Percentiles rank a stretch among this genome's conserved stretches.
Evolutionary conservation across 2,329 filamentous ascomycete genomes (phyloP).

Genomic region (Thermoascus crustaceus): DNA sequence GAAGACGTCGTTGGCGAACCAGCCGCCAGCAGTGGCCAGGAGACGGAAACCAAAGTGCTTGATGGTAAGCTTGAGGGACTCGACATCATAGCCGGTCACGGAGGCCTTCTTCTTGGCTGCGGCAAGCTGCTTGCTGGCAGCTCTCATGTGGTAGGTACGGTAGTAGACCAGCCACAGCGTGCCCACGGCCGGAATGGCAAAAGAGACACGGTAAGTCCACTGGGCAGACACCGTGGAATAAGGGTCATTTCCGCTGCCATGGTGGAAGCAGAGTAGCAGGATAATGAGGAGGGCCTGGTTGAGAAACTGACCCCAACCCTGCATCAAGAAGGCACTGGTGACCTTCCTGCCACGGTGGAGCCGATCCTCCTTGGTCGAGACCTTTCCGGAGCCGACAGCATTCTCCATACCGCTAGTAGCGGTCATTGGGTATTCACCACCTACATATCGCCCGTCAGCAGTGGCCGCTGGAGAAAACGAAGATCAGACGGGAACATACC

Average conservation of each 20-base stretch:
- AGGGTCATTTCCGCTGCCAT: conserved; percentile 63
- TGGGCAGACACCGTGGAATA: conserved; percentile 73
- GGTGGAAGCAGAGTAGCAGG: conserved; percentile 80
- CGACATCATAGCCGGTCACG: conserved; percentile 87
- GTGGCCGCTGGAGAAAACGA: conserved; percentile 3
- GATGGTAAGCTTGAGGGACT: conserved; percentile 70
- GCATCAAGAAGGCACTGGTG: conserved; percentile 94
- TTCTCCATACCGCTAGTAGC: conserved; percentile 93
- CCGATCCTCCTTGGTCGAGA: conserved; percentile 86
- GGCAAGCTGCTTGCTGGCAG: conserved; percentile 73
- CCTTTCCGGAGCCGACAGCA: conserved; percentile 71
- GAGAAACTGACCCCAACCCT: conserved; percentile 93
- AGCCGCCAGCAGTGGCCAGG: conserved; percentile 75
- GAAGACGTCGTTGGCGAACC: conserved; percentile 97
- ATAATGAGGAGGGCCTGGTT: conserved; percentile 89
- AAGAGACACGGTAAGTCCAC: conserved; percentile 87
- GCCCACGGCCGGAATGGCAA: conserved; percentile 81
- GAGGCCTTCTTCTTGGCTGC: conserved; percentile 75
- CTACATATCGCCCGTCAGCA: conserved; percentile 44
- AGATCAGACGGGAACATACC: conserved; percentile 16
- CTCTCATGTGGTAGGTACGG: conserved; percentile 88
- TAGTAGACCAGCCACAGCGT: conserved; percentile 95
- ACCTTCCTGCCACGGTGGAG: conserved; percentile 94
- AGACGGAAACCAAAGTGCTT: conserved; percentile 79
- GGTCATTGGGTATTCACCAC: conserved; percentile 94